Evolutionary conservation across 2,329 filamentous ascomycete species (phyloP), one percentile per base, ranked within the genome.

Genomic region (Claviceps maximensis): DNA sequence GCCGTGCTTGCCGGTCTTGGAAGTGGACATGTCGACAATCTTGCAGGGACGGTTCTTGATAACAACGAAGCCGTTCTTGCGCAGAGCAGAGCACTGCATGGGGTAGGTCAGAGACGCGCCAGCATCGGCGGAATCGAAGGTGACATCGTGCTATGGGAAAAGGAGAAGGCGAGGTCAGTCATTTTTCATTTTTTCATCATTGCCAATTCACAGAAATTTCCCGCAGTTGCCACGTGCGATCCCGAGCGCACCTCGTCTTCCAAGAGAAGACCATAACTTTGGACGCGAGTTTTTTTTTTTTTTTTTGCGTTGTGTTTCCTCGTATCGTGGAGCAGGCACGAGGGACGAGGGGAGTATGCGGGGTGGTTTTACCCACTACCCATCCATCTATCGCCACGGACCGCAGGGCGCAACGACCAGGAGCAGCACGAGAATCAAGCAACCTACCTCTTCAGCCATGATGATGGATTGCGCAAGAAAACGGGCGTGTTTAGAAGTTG

Each of bases 1-100:
- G 75, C 93, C 93, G 87, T 98, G 93, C 89, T 98, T 98, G 78
- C 93, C 93, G 64, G 93, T 98, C 90, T 98, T 98, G 74, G 93
- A 98, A 79, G 93, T 98, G 65, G 89, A 95, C 94, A 98, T 98
- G 71, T 98, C 93, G 74, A 97, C 88, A 68, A 98, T 98, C 87
- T 97, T 98, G 90, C 93, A 98, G 67, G 93, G 94, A 67, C 93
- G 93, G 76, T 80, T 78, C 86, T 98, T 98, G 79, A 98, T 97
- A 73, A 91, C 85, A 74, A 98, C 93, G 82, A 87, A 86, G 63
- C 93, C 91, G 85, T 94, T 95, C 90, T 98, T 97, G 73, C 93
- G 87, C 81, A 98, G 83, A 68, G 94, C 91, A 78, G 94, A 98
- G 78, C 93, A 98, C 83, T 98, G 93, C 89, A 95, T 94, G 66